Base-by-base conservation (phyloP, 2,329 filamentous ascomycete species). In the Orbilia ellipsospora region DNA sequence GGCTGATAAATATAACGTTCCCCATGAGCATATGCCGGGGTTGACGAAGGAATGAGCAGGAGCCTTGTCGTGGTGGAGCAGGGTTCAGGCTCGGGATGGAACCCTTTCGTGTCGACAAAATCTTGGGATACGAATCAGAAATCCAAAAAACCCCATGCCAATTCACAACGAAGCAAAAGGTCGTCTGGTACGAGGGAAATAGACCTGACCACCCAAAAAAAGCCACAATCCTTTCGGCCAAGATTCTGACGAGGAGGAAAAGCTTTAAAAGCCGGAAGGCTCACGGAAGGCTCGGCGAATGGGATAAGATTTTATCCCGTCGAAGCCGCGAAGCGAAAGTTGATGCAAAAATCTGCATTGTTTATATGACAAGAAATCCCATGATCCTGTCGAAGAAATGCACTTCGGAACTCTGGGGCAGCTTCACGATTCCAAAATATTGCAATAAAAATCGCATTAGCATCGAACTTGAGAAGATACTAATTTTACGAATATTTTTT, bases 1-100 rank as follows among this genome's bases (percentile, higher is more conserved):
- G 10, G 59, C 60, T 57, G 36, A 64, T 63, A 56, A 54, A 63
- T 72, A 72, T 72, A 72, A 54, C 61, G 65, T n/a, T 68, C 7
- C 26, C 44, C 44, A 36, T 28, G 56, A 48, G 45, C 64, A 60
- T 54, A 36, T 26, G 3, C 42, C 5, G 42, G 40, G 54, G 18
- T 40, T 23, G 6, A 13, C 16, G 63, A 45, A 42, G 7, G 31
- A 42, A 44, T 40, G 12, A 48, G 54, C 63, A 51, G 54, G n/a
- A 45, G 36, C 44, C 57, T 61, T 50, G 48, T 28, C 15, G n/a
- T 36, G 13, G 55, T n/a, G 12, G 18, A 4, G 13, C 50, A 50
- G 65, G 65, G 56, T 61, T 48, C 36, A 23, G 57, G 18, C 18
- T 52, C 28, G 28, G 28, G n/a, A n/a, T n/a, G n/a, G n/a, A 31